Evolutionary conservation across 2,329 filamentous ascomycete genomes (phyloP).

Genomic region (Phialophora expanda): DNA sequence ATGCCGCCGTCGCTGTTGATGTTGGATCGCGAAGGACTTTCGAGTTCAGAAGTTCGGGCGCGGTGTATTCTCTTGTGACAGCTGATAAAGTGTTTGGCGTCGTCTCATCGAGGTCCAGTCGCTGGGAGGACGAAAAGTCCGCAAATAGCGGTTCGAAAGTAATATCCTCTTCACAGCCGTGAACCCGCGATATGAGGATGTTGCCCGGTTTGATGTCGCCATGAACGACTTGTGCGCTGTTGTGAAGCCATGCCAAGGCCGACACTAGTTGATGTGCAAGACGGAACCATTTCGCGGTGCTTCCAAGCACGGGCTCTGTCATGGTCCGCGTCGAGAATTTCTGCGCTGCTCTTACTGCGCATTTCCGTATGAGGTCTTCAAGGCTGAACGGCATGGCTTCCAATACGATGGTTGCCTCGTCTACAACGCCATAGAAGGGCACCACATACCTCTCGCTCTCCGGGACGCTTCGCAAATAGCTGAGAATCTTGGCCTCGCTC

Average conservation of each 20-base stretch:
- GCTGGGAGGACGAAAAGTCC: constrained; percentile 53
- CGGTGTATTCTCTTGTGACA: constrained; percentile 53
- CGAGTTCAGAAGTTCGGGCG: constrained; percentile 50
- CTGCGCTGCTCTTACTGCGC: constrained; percentile 40
- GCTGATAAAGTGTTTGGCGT: constrained; percentile 45
- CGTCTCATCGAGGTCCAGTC: constrained; percentile 31
- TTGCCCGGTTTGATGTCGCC: constrained; percentile 57
- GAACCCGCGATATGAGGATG: constrained; percentile 46
- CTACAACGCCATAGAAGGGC: constrained; percentile 53
- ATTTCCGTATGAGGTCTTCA: constrained; percentile 49
- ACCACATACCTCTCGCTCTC: constrained; percentile 48
- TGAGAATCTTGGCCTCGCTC: constrained; percentile 51
- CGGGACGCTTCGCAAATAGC: constrained; percentile 45
- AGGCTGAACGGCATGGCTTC: constrained; percentile 52
- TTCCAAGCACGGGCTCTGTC: constrained; percentile 53
- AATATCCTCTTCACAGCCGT: constrained; percentile 10
- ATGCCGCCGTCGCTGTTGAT: constrained; percentile 46
- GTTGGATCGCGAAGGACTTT: constrained; percentile 45
- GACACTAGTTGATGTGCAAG: constrained; percentile 50
- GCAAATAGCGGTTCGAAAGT: constrained; percentile 46
- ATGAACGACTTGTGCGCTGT: constrained; percentile 49
- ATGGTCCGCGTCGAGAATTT: constrained; percentile 50
- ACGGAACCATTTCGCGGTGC: constrained; percentile 46
- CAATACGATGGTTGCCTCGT: constrained; percentile 51
- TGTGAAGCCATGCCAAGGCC: constrained; percentile 53